Conservation (phyloP, 805 yeast genomes). For the Scheffersomyces amazonensis region DNA sequence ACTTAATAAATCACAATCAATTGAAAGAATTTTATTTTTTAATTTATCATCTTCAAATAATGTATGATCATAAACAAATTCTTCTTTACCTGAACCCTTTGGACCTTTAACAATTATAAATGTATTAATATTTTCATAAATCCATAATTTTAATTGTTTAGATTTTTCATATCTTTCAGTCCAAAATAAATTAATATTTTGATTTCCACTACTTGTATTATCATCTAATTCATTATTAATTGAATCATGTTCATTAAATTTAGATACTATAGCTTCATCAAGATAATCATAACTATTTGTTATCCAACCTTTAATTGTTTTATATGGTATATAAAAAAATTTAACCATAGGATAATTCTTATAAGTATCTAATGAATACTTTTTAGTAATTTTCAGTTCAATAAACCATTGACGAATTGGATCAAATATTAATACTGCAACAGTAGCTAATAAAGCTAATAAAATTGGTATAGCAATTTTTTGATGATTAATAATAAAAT, state of each 20-base stretch:
- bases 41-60: constrained; percentile 48
- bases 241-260: neutral
- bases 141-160: constrained; percentile 70
- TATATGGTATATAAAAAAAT: constrained; percentile 24
- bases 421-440: constrained; percentile 85
- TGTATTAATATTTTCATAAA: constrained; percentile 85
- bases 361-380: constrained; percentile 49
- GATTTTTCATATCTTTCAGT: constrained; percentile 66
- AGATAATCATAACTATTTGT: constrained; percentile 32
- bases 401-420: constrained; percentile 86
- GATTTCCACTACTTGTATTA: constrained; percentile 13
- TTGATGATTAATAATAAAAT: constrained; percentile 70
- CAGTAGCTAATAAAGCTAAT: constrained; percentile 73
- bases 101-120: constrained; percentile 92
- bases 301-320: constrained; percentile 21
- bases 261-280: constrained; percentile 19
- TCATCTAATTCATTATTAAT: neutral
- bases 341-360: constrained; percentile 31
- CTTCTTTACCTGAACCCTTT: constrained; percentile 90
- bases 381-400: constrained; percentile 65
- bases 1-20: constrained; percentile 77
- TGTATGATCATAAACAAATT: constrained; percentile 67
- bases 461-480: constrained; percentile 78
- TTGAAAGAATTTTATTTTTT: constrained; percentile 49
- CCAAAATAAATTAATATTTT: constrained; percentile 50